Conservation (phyloP, 768 basidiomycete genomes). For the Lactarius vividus region DNA sequence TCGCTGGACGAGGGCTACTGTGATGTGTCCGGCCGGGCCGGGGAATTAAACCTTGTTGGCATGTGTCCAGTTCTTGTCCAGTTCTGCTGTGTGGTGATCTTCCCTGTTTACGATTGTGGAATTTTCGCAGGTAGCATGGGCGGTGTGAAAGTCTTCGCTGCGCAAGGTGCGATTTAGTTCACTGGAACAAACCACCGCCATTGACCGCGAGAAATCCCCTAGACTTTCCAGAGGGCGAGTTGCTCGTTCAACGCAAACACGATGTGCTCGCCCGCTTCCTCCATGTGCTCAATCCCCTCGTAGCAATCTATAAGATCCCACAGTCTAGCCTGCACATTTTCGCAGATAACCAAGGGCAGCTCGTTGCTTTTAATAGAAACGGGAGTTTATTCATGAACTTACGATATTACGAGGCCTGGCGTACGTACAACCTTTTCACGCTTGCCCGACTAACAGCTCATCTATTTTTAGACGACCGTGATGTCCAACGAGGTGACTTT, state of each 20-base stretch:
- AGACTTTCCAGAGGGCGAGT: constrained; percentile 57
- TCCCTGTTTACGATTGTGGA: background rate
- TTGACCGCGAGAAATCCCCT: background rate
- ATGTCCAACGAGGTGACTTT: constrained; percentile 53
- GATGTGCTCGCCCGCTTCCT: constrained; percentile 70
- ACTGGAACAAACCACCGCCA: background rate
- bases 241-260: constrained; percentile 52
- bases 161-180: constrained; percentile 19
- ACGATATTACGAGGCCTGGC: constrained; percentile 83
- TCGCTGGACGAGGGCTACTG: constrained; percentile 81
- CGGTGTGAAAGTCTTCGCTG: constrained; percentile 1
- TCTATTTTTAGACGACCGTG: constrained; percentile 57
- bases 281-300: constrained; percentile 61
- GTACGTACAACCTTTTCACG: constrained; percentile 46
- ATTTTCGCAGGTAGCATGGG: constrained; percentile 13
- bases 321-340: constrained; percentile 79
- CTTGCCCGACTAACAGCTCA: background rate
- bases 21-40: constrained; percentile 64
- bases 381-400: constrained; percentile 88
- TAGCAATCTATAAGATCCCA: constrained; percentile 71
- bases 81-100: background rate
- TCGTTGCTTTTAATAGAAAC: constrained; percentile 92
- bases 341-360: constrained; percentile 71
- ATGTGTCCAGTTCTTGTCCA: constrained; percentile 27
- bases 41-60: constrained; percentile 64